Evolutionary conservation across 176 grass and related monocot genomes (phyloP).

Genomic region (Avena sativa): DNA sequence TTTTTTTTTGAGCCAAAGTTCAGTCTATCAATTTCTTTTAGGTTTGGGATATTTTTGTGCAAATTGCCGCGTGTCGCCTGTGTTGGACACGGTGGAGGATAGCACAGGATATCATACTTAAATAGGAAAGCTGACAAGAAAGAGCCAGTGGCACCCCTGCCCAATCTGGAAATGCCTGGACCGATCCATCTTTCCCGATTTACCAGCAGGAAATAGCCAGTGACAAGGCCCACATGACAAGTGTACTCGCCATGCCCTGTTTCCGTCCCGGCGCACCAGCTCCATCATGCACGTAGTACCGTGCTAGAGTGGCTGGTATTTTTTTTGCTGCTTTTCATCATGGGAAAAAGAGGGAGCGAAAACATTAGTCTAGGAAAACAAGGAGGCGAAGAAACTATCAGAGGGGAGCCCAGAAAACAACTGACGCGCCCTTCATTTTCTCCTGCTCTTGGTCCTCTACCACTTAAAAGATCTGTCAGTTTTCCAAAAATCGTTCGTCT

Average conservation of each 20-base stretch:
- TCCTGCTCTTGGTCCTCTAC: conserved; percentile 15
- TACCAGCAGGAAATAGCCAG: background rate
- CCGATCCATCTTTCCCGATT: background rate
- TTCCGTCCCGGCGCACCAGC: background rate
- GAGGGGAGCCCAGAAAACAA: conserved; percentile 19
- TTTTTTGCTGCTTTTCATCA: background rate
- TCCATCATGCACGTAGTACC: too few species aligned
- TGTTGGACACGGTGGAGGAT: conserved; percentile 35
- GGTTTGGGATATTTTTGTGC: too few species aligned
- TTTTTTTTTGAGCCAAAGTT: too few species aligned
- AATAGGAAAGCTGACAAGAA: conserved; percentile 50
- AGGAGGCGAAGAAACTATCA: background rate
- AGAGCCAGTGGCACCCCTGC: conserved; percentile 31
- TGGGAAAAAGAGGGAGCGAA: background rate
- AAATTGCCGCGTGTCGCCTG: background rate
- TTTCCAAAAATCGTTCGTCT: conserved; percentile 45
- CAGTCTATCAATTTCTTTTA: too few species aligned
- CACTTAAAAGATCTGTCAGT: conserved; percentile 17
- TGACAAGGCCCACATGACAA: background rate
- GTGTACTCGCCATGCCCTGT: background rate
- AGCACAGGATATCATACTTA: conserved; percentile 52
- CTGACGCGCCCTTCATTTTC: conserved; percentile 41
- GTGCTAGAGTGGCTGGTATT: too few species aligned
- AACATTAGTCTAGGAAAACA: background rate
- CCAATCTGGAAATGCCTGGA: conserved; percentile 43